Evolutionary conservation across 1,284 basidiomycete genomes (phyloP).

Genomic region (Sporisorium scitamineum): DNA sequence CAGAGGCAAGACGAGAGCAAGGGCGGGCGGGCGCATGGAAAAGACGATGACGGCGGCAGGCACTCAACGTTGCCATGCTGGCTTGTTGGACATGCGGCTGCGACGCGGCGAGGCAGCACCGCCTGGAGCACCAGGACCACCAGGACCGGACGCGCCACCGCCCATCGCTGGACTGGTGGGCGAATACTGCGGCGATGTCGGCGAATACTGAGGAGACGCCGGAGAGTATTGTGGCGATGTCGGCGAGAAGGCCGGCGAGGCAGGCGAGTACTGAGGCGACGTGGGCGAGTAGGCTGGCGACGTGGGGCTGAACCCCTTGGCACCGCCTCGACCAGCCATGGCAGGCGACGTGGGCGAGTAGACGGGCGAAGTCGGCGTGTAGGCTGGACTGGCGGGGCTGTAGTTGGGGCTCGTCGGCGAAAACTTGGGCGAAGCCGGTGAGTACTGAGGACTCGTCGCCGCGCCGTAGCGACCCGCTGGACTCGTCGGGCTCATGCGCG

Average conservation of each 20-base stretch:
- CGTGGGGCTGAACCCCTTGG: constrained; percentile 52
- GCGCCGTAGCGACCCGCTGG: constrained; percentile 68
- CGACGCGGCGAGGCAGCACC: constrained; percentile 60
- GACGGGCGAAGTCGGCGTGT: constrained; percentile 65
- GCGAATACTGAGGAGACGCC: constrained; percentile 67
- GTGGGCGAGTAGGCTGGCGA: constrained; percentile 65
- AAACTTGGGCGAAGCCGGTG: constrained; percentile 57
- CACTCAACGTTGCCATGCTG: constrained; percentile 60
- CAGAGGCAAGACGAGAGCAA: not conserved
- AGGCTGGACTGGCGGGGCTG: constrained; percentile 71
- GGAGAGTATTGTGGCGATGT: constrained; percentile 75
- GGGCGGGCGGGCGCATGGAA: too few species aligned
- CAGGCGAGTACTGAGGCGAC: constrained; percentile 63
- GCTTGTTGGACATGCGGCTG: constrained; percentile 63
- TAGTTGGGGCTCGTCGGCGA: constrained; percentile 64
- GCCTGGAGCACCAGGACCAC: constrained; percentile 35
- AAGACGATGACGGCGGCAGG: not conserved
- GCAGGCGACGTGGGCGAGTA: constrained; percentile 57
- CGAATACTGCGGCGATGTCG: constrained; percentile 63
- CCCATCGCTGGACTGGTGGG: constrained; percentile 60
- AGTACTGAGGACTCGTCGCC: constrained; percentile 72
- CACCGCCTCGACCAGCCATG: constrained; percentile 40
- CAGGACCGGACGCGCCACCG: constrained; percentile 20
- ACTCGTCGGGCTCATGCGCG: constrained; percentile 61
- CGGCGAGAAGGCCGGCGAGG: constrained; percentile 78